Evolutionary conservation across 148 eudicot genomes (phyloP), one percentile per base, ranked within the genome.

Genomic region (Vaccinium darrowii): DNA sequence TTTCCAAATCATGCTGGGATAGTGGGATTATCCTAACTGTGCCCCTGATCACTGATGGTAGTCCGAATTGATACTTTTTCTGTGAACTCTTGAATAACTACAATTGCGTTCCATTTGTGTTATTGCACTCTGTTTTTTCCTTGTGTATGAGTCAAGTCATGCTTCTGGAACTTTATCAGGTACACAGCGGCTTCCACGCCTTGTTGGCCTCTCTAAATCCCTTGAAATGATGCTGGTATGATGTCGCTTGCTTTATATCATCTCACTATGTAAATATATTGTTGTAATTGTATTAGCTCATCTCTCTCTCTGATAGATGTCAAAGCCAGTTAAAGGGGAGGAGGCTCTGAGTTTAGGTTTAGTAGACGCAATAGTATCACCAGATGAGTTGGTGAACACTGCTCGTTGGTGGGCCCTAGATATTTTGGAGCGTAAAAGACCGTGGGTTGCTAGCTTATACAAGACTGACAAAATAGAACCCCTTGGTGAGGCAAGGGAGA

Each of bases 181-280:
- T 58, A 95, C 99, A 2, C 99, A 97, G 83, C 93, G 96, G 76
- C 98, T 97, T 86, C 99, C 99, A 36, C 93, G 99, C 25, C 92
- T 96, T 75, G 98, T 95, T 78, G 99, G 99, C 65, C 94, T 95
- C 83, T 60, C 98, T 12, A 97, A 97, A 88, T 91, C 95, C 85
- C 94, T 97, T 83, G 99, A 97, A 85, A 97, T 97, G 98, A 94
- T 97, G 93, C 89, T 97, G 97, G 99, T 97, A 92, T 81, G 87
- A 69, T 58, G 84, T 82, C 51, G 51, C 77, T 84, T 89, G 54
- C 23, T 69, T 78, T 53, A 51, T 52, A 52, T 56, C 82, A 9
- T 72, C n/a, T 82, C 21, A 11, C 39, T 13, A 47, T n/a, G 23
- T 52, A 18, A 53, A 19, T 6, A 10, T 33, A 73, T 18, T 33